A percentile compares a stretch with the other conserved stretches of the same genome.
Evolutionary conservation across 2,329 filamentous ascomycete genomes (phyloP).

Genomic region (Ceratocystis colombiana): DNA sequence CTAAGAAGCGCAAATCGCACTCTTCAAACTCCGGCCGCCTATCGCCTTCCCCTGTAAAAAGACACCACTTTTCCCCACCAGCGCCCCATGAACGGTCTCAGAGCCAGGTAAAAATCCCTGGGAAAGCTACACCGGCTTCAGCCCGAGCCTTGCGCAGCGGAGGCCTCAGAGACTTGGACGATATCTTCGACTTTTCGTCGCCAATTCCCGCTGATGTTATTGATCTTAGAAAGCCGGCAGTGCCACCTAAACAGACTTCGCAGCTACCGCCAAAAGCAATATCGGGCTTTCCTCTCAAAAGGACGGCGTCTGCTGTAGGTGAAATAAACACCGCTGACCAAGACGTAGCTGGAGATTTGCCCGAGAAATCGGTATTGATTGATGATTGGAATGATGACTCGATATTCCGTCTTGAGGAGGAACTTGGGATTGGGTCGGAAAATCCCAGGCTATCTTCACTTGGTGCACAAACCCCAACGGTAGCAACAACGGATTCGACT

Average conservation of each 20-base stretch:
- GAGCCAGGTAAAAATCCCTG: background rate
- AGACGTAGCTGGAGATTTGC: background rate
- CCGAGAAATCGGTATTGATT: constrained; percentile 7
- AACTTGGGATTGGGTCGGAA: background rate
- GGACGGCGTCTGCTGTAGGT: background rate
- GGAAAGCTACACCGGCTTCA: background rate
- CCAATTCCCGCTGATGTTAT: background rate
- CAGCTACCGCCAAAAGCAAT: background rate
- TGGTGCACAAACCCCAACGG: background rate
- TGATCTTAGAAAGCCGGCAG: constrained; percentile 5
- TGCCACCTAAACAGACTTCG: background rate
- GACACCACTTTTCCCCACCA: background rate
- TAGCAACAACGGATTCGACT: background rate
- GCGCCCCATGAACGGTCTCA: background rate
- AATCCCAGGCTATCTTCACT: background rate
- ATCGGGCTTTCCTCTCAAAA: background rate
- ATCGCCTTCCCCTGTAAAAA: background rate
- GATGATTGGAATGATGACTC: constrained; percentile 17
- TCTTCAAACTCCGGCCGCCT: background rate
- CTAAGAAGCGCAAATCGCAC: constrained; percentile 3
- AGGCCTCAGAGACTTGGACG: background rate
- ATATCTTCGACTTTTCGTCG: background rate
- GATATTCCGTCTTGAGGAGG: constrained; percentile 7
- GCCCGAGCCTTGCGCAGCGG: background rate
- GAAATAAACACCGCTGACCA: background rate